Conservation (phyloP, 331 rosid species). For the Phaseolus coccineus region DNA sequence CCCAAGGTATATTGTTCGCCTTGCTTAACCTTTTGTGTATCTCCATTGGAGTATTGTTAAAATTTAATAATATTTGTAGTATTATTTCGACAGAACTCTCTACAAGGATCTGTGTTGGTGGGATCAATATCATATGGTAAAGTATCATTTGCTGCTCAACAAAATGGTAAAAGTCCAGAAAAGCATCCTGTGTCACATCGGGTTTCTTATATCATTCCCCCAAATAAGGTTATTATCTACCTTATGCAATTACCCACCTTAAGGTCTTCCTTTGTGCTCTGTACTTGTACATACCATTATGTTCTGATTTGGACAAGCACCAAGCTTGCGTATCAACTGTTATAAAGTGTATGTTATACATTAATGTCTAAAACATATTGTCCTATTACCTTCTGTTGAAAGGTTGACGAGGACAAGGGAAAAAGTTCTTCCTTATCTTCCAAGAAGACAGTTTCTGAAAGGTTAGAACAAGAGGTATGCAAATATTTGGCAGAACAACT, state of each 20-base stretch:
- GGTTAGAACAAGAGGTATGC: slow-evolving; percentile 83
- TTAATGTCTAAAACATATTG: slow-evolving; percentile 37
- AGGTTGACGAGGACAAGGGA: slow-evolving; percentile 83
- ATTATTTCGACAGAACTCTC: slow-evolving; percentile 65
- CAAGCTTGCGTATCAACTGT: slow-evolving; percentile 37
- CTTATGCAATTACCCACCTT: slow-evolving; percentile 28
- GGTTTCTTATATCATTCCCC: slow-evolving; percentile 85
- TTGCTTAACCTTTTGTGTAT: slow-evolving; percentile 20
- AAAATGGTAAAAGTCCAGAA: slow-evolving; percentile 64
- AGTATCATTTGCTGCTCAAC: slow-evolving; percentile 54
- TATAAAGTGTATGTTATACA: slow-evolving; percentile 22
- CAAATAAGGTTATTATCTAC: slow-evolving; percentile 73
- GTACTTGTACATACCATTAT: background rate
- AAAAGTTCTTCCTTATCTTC: slow-evolving; percentile 65
- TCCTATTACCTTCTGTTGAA: slow-evolving; percentile 36
- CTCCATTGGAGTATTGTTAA: slow-evolving; percentile 7
- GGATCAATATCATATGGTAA: slow-evolving; percentile 93
- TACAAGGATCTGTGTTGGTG: slow-evolving; percentile 80
- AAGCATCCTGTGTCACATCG: slow-evolving; percentile 74
- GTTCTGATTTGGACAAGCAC: slow-evolving; percentile 27
- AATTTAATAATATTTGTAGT: slow-evolving; percentile 31
- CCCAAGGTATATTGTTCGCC: slow-evolving; percentile 69
- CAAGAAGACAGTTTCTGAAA: slow-evolving; percentile 76
- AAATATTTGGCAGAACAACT: slow-evolving; percentile 26
- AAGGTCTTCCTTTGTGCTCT: slow-evolving; percentile 32